phyloP scores from a whole-genome alignment of 1,139 yeast genomes.

The Saccharomyces hybrid region DNA sequence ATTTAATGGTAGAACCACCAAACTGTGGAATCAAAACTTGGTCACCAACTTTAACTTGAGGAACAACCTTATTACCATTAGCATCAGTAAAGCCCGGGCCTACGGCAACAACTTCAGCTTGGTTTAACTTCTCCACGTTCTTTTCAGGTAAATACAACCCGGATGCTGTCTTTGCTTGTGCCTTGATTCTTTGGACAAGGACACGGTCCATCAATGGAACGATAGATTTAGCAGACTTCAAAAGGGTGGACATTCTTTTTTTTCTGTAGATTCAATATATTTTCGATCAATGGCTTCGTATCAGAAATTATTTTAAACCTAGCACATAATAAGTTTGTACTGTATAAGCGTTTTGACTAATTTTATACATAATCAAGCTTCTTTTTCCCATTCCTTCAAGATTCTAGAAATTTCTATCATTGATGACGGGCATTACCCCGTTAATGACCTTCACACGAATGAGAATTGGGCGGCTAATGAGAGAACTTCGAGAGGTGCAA shows the following conservation, averaged over 20 bases:
- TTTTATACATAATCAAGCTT: slow-evolving; percentile 1
- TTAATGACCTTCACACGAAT: not conserved
- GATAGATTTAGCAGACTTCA: slow-evolving; percentile 81
- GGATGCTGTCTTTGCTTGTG: slow-evolving; percentile 85
- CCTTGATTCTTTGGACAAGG: slow-evolving; percentile 88
- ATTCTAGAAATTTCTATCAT: slow-evolving; percentile 14
- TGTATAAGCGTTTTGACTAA: not conserved
- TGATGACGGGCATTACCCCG: slow-evolving; percentile 2
- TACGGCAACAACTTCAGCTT: slow-evolving; percentile 71
- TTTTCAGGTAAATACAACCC: slow-evolving; percentile 96
- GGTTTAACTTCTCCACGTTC: slow-evolving; percentile 87
- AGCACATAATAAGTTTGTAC: not conserved
- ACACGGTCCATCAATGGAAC: slow-evolving; percentile 94
- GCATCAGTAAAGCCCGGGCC: slow-evolving; percentile 74
- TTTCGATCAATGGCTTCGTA: not conserved
- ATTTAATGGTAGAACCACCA: slow-evolving; percentile 81
- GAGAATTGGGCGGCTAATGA: not conserved
- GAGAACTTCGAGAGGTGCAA: not conserved
- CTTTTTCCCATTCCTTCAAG: slow-evolving; percentile 3
- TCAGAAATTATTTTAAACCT: not conserved
- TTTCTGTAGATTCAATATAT: not conserved
- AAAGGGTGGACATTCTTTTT: slow-evolving; percentile 42
- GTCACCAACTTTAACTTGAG: slow-evolving; percentile 81
- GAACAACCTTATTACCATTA: slow-evolving; percentile 63
- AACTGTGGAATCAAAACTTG: slow-evolving; percentile 86